Evolutionary conservation across 805 yeast genomes (phyloP).

Genomic region (Saturnispora dispora): DNA sequence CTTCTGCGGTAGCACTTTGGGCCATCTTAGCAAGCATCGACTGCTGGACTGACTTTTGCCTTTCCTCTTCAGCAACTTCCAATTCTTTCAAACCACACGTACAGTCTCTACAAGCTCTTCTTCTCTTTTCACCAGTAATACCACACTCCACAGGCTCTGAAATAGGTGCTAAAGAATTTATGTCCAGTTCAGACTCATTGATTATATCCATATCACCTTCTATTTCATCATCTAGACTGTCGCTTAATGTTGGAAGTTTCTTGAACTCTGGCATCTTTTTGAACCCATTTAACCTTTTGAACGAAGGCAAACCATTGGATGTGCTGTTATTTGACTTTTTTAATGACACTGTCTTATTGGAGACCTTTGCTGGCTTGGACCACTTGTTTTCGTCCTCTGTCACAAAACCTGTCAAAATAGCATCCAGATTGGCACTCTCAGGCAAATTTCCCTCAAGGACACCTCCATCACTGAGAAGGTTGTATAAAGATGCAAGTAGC

Average conservation of each 20-base stretch:
- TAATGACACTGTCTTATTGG: conserved; percentile 16
- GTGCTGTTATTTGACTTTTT: conserved; percentile 10
- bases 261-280: conserved; percentile 4
- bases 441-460: conserved; percentile 46
- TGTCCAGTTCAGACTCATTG: conserved; percentile 32
- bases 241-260: conserved; percentile 27
- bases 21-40: conserved; percentile 40
- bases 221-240: conserved; percentile 11
- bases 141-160: conserved; percentile 50
- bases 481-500: conserved; percentile 33
- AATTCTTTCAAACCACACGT: conserved; percentile 91
- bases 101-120: conserved; percentile 97
- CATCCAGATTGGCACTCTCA: conserved; percentile 45
- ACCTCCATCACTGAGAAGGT: conserved; percentile 37
- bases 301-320: conserved; percentile 19
- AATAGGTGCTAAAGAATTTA: conserved; percentile 30
- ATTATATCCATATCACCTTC: conserved; percentile 16
- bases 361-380: conserved; percentile 39
- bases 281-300: conserved; percentile 19
- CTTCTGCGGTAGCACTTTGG: conserved; percentile 43
- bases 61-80: conserved; percentile 56
- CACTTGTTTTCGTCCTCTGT: conserved; percentile 37
- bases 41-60: conserved; percentile 36
- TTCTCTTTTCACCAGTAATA: conserved; percentile 47
- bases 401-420: conserved; percentile 58